Percentiles rank a stretch among this genome's conserved stretches.
Conservation (phyloP, 2,329 filamentous ascomycete species). For the Paraconiothyrium brasiliense region DNA sequence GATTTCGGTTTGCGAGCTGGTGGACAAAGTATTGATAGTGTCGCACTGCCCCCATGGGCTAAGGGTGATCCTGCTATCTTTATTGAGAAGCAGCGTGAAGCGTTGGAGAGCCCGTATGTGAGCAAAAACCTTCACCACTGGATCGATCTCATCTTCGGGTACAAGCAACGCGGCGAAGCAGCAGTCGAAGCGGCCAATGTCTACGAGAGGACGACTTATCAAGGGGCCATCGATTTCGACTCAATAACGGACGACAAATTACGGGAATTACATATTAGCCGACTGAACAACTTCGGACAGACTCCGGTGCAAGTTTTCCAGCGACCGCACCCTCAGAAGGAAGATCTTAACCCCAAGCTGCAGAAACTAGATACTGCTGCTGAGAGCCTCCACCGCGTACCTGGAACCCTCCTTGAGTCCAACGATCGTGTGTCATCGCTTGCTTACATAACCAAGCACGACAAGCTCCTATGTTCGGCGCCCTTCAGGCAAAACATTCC, state of each 20-base stretch:
- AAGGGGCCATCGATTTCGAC: conserved; percentile 91
- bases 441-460: conserved; percentile 79
- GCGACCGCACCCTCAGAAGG: conserved; percentile 79
- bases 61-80: conserved; percentile 97
- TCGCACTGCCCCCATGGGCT: conserved; percentile 93
- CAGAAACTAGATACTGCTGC: conserved; percentile 81
- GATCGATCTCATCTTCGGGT: conserved; percentile 96
- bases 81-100: conserved; percentile 94
- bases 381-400: conserved; percentile 78
- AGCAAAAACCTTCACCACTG: conserved; percentile 89
- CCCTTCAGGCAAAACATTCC: conserved; percentile 88
- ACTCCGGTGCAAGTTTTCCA: conserved; percentile 95
- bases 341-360: conserved; percentile 70
- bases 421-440: conserved; percentile 83
- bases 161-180: conserved; percentile 91
- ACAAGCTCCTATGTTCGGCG: conserved; percentile 83
- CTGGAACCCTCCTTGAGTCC: conserved; percentile 78
- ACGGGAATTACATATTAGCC: conserved; percentile 86
- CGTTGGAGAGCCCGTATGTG: conserved; percentile 91
- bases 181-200: conserved; percentile 93
- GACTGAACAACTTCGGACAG: conserved; percentile 98
- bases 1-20: conserved; percentile 91
- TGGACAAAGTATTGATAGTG: conserved; percentile 81
- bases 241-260: conserved; percentile 89
- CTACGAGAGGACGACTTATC: conserved; percentile 95